Evolutionary conservation across 345 rosid genomes (phyloP).

Genomic region (Brassica cretica): DNA sequence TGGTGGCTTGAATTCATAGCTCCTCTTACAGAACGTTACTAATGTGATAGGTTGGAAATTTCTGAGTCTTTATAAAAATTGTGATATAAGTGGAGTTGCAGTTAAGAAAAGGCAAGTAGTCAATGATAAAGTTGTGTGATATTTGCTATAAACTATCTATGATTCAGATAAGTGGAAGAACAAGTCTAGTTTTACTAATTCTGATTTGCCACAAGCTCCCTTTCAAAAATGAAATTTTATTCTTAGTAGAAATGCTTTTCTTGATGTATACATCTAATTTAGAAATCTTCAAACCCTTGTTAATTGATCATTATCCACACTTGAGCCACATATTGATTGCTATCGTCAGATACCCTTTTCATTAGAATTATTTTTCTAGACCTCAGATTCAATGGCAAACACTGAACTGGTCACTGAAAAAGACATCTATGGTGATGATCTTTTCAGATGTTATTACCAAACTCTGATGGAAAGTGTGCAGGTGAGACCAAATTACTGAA

Average conservation of each 20-base stretch:
- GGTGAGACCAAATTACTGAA: slow-evolving; percentile 3
- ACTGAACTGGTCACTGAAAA: slow-evolving; percentile 2
- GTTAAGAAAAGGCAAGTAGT: slow-evolving; percentile 18
- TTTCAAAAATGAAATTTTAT: background rate
- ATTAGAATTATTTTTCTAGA: background rate
- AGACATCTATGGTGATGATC: background rate
- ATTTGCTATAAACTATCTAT: background rate
- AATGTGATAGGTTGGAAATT: background rate
- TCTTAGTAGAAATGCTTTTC: background rate
- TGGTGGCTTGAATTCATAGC: slow-evolving; percentile 22
- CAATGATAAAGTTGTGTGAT: slow-evolving; percentile 28
- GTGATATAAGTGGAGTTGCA: background rate
- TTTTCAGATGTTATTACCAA: background rate
- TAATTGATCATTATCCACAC: background rate
- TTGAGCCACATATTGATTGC: slow-evolving; percentile 9
- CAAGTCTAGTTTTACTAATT: slow-evolving; percentile 33
- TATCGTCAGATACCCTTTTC: background rate
- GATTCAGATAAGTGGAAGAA: slow-evolving; percentile 35
- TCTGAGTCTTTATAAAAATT: background rate
- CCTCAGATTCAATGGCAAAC: background rate
- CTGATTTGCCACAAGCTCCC: slow-evolving; percentile 8
- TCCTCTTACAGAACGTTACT: slow-evolving; percentile 7
- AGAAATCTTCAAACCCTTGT: slow-evolving; percentile 28
- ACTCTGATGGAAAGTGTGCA: background rate
- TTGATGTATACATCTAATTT: slow-evolving; percentile 10